phyloP scores from a whole-genome alignment of 192 early-diverging fungal genomes.

The Coemansia sp. region DNA sequence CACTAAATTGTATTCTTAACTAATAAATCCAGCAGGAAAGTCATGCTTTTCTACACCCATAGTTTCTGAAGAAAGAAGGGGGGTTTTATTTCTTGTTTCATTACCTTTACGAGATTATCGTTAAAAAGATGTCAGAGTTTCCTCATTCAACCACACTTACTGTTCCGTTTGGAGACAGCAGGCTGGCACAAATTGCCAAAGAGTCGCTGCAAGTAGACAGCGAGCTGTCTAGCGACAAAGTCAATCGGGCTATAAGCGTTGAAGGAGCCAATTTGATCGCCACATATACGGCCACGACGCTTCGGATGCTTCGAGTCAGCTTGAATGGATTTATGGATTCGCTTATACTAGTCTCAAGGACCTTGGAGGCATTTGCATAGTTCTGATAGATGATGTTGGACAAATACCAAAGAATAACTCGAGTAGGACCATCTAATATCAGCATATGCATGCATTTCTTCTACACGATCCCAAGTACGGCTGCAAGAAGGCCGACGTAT shows the following conservation, averaged over 20 bases:
- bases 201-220: slow-evolving; percentile 30
- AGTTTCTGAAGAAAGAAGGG: no score
- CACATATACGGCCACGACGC: slow-evolving; percentile 17
- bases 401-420: background rate
- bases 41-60: no score
- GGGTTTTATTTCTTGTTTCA: background rate
- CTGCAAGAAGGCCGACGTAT: no score
- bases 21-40: background rate
- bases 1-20: background rate
- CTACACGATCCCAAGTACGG: no score
- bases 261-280: slow-evolving; percentile 14
- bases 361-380: slow-evolving; percentile 34
- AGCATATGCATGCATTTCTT: no score
- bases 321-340: slow-evolving; percentile 53
- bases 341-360: slow-evolving; percentile 40
- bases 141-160: slow-evolving; percentile 25
- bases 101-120: background rate
- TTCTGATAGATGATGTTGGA: background rate
- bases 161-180: slow-evolving; percentile 23
- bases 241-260: slow-evolving; percentile 9
- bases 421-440: no score
- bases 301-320: slow-evolving; percentile 41
- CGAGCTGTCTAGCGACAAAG: slow-evolving; percentile 34
- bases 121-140: slow-evolving; percentile 13
- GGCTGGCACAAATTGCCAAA: slow-evolving; percentile 26